Percentiles rank a stretch among this genome's conserved stretches.
Evolutionary conservation across 441 rosid genomes (phyloP).

Genomic region (Populus hybrid): DNA sequence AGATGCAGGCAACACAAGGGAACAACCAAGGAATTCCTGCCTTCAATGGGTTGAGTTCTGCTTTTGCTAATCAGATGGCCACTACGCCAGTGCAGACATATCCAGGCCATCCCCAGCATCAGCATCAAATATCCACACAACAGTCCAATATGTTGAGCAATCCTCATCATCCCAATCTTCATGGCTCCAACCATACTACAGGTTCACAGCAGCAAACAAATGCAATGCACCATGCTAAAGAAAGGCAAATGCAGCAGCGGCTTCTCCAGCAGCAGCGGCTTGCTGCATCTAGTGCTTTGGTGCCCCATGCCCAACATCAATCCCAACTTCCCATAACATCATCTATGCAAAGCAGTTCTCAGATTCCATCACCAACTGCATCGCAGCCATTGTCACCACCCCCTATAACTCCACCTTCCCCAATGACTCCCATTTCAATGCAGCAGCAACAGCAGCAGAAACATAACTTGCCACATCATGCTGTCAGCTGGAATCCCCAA

Average conservation of each 20-base stretch:
- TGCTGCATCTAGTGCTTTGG: constrained; percentile 53
- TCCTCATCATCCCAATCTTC: constrained; percentile 71
- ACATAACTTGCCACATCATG: constrained; percentile 63
- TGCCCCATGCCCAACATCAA: constrained; percentile 65
- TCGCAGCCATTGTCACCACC: constrained; percentile 57
- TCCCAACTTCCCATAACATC: constrained; percentile 70
- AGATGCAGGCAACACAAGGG: constrained; percentile 78
- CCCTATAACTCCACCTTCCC: constrained; percentile 54
- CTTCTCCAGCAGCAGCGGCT: constrained; percentile 61
- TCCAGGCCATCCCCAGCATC: constrained; percentile 74
- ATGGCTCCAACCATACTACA: constrained; percentile 58
- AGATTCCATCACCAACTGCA: constrained; percentile 61
- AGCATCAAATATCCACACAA: constrained; percentile 69
- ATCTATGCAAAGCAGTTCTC: constrained; percentile 66
- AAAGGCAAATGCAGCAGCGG: constrained; percentile 82
- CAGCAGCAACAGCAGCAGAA: constrained; percentile 72
- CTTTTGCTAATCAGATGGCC: constrained; percentile 67
- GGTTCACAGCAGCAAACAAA: constrained; percentile 71
- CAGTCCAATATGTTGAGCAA: constrained; percentile 58
- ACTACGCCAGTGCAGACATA: constrained; percentile 67
- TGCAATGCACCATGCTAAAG: constrained; percentile 64
- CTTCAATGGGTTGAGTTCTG: constrained; percentile 65
- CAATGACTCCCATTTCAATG: constrained; percentile 51
- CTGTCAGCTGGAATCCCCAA: constrained; percentile 57
- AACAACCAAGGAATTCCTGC: constrained; percentile 64